Evolutionary conservation across 208 protist genomes (phyloP), one percentile per base, ranked within the genome.

Genomic region (Acanthamoeba divionensis): DNA sequence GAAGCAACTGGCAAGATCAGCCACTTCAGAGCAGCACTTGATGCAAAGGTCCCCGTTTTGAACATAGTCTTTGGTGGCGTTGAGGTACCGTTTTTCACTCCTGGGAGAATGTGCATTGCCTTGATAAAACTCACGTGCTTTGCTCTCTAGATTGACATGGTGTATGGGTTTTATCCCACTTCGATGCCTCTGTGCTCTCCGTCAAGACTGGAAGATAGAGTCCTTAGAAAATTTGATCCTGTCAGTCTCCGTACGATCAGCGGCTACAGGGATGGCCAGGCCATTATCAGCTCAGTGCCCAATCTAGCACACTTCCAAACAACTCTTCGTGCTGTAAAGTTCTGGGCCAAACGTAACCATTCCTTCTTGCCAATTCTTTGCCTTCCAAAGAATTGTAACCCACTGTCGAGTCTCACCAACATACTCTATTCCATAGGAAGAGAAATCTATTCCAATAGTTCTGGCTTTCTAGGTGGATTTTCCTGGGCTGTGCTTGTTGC

Each of bases 321-420:
- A 13, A 31, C 62, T 18, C 71, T 82, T 10, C 71, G 71, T 9
- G 71, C 71, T 12, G 71, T 55, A 45, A 82, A 82, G 47, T 33
- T 82, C 6, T 82, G 71, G 71, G 71, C 71, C 48, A 82, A 82
- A 21, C 71, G 71, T 80, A 80, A n/a, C n/a, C 69, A 48, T 54
- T 2, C 4, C 13, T 13, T 31, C n/a, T n/a, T n/a, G n/a, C n/a
- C n/a, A n/a, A n/a, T n/a, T n/a, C n/a, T n/a, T n/a, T n/a, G n/a
- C n/a, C n/a, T n/a, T n/a, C n/a, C n/a, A n/a, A n/a, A n/a, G n/a
- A n/a, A n/a, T n/a, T n/a, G n/a, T n/a, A n/a, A n/a, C n/a, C n/a
- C n/a, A n/a, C n/a, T n/a, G n/a, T n/a, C n/a, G n/a, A n/a, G n/a
- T n/a, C n/a, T n/a, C n/a, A n/a, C n/a, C n/a, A n/a, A n/a, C n/a